Evolutionary conservation across 768 basidiomycete genomes (phyloP).

Genomic region (Wakefieldia striispora): DNA sequence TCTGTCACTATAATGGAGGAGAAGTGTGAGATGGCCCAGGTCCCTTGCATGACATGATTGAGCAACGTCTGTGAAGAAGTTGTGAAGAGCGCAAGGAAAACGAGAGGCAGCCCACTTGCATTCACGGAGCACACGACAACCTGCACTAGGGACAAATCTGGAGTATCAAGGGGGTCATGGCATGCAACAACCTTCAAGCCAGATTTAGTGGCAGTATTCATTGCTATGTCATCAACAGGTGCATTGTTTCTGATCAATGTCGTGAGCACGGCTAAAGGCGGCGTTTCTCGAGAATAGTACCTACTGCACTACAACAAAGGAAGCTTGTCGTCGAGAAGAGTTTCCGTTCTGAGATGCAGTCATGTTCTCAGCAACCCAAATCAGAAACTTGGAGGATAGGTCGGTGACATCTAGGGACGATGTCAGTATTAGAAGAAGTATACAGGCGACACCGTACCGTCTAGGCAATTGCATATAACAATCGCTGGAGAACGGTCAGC

Average conservation of each 20-base stretch:
- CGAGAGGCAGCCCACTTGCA: constrained; percentile 30
- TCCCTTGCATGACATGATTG: constrained; percentile 36
- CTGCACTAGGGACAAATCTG: constrained; percentile 27
- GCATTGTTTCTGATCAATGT: constrained; percentile 9
- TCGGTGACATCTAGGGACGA: constrained; percentile 15
- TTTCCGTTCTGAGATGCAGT: not conserved
- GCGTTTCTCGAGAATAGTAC: not conserved
- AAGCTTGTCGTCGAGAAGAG: constrained; percentile 7
- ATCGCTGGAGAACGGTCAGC: constrained; percentile 17
- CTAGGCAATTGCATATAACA: constrained; percentile 12
- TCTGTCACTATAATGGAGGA: constrained; percentile 45
- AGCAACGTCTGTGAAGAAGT: constrained; percentile 37
- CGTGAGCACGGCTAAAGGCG: not conserved
- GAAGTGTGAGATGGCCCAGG: constrained; percentile 42
- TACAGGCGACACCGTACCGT: constrained; percentile 12
- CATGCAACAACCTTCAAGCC: constrained; percentile 17
- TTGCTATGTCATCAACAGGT: constrained; percentile 11
- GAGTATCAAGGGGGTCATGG: constrained; percentile 7
- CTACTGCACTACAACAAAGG: constrained; percentile 22
- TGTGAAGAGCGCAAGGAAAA: constrained; percentile 2
- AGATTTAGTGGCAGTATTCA: constrained; percentile 16
- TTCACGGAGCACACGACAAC: constrained; percentile 41
- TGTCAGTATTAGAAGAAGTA: not conserved
- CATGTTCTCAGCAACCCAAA: constrained; percentile 11
- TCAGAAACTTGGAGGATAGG: constrained; percentile 18